Percentiles rank a stretch among this genome's conserved stretches.
Conservation (phyloP, 768 basidiomycete genomes). For the Lanmaoa rubissima region DNA sequence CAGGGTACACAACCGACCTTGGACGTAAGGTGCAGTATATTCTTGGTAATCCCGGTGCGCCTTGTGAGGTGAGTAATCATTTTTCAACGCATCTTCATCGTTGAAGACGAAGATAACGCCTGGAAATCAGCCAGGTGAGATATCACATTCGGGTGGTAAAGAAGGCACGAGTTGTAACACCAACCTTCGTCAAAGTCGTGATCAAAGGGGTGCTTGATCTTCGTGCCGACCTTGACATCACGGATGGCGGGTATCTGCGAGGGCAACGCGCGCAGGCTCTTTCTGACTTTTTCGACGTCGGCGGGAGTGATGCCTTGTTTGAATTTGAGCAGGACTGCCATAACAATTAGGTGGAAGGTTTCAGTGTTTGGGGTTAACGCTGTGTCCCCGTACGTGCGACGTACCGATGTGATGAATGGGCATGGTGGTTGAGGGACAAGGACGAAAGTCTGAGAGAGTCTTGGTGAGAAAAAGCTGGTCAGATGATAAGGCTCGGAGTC, state of each 20-base stretch:
- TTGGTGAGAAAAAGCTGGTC: not conserved
- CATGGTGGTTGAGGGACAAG: not conserved
- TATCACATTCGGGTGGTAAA: not conserved
- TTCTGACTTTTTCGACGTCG: slow-evolving; percentile 5
- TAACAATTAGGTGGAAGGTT: not conserved
- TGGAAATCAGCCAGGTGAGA: not conserved
- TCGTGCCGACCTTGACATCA: slow-evolving; percentile 10
- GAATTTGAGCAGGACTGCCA: slow-evolving; percentile 23
- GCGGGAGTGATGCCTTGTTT: slow-evolving; percentile 13
- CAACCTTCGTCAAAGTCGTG: slow-evolving; percentile 27
- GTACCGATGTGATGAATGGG: slow-evolving; percentile 25
- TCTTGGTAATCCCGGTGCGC: slow-evolving; percentile 12
- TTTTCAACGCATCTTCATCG: slow-evolving; percentile 10
- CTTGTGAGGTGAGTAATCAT: slow-evolving; percentile 13
- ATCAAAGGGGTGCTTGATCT: slow-evolving; percentile 17
- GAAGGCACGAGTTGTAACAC: not conserved
- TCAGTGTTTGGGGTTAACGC: not conserved
- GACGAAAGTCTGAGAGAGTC: not conserved
- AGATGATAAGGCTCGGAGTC: not conserved
- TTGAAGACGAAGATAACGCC: slow-evolving; percentile 26
- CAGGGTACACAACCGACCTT: slow-evolving; percentile 15
- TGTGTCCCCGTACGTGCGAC: not conserved
- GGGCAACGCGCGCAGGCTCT: slow-evolving; percentile 6
- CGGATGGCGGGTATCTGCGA: slow-evolving; percentile 21
- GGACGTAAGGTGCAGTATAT: slow-evolving; percentile 6